Conservation (phyloP, 345 rosid genomes). For the Triadica sebifera region DNA sequence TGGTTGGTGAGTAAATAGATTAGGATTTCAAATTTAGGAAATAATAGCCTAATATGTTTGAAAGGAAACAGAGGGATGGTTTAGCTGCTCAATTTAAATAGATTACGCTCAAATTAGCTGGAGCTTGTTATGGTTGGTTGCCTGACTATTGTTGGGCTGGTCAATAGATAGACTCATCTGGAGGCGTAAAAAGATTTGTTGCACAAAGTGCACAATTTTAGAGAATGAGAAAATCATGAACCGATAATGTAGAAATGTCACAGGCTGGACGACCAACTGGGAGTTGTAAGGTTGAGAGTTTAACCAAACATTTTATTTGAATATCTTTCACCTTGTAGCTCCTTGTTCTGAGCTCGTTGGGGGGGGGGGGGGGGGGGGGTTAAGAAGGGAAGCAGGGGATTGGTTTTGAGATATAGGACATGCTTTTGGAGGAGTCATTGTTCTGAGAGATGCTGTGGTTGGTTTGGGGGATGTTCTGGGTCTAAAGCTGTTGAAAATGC, state of each 20-base stretch:
- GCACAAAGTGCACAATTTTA: background rate
- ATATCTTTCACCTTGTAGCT: too few relatives aligned
- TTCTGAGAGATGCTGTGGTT: background rate
- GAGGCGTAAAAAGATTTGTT: background rate
- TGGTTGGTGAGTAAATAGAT: slow-evolving; percentile 10
- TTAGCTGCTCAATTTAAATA: background rate
- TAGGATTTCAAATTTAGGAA: background rate
- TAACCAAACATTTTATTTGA: too few relatives aligned
- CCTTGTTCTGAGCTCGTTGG: background rate
- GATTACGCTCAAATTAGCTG: slow-evolving; percentile 2
- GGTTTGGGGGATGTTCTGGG: background rate
- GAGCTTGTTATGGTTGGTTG: slow-evolving; percentile 6
- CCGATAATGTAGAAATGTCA: background rate
- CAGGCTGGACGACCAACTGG: background rate
- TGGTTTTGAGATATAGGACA: slow-evolving; percentile 6
- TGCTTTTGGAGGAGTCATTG: background rate
- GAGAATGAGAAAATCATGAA: background rate
- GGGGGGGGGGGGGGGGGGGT: background rate
- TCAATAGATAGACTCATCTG: too few relatives aligned
- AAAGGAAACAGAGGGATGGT: slow-evolving; percentile 11
- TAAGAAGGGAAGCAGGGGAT: background rate
- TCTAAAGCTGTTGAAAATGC: background rate
- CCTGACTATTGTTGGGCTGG: background rate
- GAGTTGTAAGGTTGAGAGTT: too few relatives aligned
- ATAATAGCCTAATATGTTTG: background rate